Percentiles rank a stretch among this genome's conserved stretches.
These are phyloP conservation scores for Trichocomaceae sp. DNA, from an alignment of 2,329 filamentous ascomycete species.

Conservation along the genomic window DNA sequence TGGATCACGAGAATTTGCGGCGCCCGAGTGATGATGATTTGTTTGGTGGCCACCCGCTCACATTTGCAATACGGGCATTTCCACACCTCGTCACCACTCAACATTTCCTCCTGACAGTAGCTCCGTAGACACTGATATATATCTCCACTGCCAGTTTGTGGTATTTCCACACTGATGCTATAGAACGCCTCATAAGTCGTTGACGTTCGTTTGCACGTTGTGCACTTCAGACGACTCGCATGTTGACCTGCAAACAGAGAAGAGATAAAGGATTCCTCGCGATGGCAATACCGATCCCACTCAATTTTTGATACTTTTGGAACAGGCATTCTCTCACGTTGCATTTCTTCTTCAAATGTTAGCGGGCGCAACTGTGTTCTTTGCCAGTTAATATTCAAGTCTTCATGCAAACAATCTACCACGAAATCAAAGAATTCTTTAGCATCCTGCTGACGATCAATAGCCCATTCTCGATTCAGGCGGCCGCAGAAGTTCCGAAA, in stretches of 20 bases:
- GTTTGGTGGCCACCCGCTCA: constrained; percentile 60
- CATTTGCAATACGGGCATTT: constrained; percentile 69
- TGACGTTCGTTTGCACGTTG: constrained; percentile 55
- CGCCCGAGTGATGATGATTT: constrained; percentile 67
- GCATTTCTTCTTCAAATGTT: constrained; percentile 54
- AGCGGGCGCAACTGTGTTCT: constrained; percentile 52
- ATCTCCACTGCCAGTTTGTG: constrained; percentile 52
- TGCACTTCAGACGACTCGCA: constrained; percentile 55
- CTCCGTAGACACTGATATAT: constrained; percentile 64
- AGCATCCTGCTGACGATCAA: constrained; percentile 76
- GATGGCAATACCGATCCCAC: constrained; percentile 65
- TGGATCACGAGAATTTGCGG: constrained; percentile 73
- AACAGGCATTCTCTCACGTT: constrained; percentile 54
- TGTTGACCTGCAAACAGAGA: constrained; percentile 71
- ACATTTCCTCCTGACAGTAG: constrained; percentile 60
- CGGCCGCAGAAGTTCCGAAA: constrained; percentile 59
- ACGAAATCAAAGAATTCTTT: constrained; percentile 85
- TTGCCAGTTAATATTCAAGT: constrained; percentile 67
- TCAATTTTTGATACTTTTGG: constrained; percentile 63
- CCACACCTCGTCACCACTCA: constrained; percentile 63
- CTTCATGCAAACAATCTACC: constrained; percentile 73
- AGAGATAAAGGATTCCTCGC: constrained; percentile 69
- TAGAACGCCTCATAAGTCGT: constrained; percentile 67
- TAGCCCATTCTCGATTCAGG: constrained; percentile 62
- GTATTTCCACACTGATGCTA: constrained; percentile 64